Evolutionary conservation across 1,284 basidiomycete species (phyloP).

Genomic region (Gymnopus androsaceus): DNA sequence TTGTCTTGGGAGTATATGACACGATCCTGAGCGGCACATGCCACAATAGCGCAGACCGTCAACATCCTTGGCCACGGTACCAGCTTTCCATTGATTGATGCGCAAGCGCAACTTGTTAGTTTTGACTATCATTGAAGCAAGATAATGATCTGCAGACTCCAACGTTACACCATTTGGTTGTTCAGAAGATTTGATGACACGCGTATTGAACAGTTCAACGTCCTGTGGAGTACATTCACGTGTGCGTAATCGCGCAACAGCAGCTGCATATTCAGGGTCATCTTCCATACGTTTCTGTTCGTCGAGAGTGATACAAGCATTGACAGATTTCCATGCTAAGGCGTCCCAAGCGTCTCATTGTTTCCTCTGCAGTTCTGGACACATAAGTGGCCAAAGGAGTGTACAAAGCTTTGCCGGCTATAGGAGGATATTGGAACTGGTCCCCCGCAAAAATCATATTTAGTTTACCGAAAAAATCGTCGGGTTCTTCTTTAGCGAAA

Average conservation of each 20-base stretch:
- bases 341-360: neutral
- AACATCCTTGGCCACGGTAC: neutral
- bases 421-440: constrained; percentile 22
- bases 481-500: constrained; percentile 25
- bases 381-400: constrained; percentile 7
- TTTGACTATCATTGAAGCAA: constrained; percentile 4
- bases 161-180: neutral
- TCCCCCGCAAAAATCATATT: constrained; percentile 35
- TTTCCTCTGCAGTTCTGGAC: neutral
- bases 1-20: neutral
- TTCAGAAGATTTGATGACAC: neutral
- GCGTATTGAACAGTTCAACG: constrained; percentile 6
- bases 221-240: constrained; percentile 3
- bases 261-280: constrained; percentile 5
- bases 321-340: constrained; percentile 11
- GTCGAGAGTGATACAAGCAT: neutral
- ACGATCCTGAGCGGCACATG: neutral
- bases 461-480: constrained; percentile 31
- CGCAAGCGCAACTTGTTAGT: constrained; percentile 24
- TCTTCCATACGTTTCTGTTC: constrained; percentile 7
- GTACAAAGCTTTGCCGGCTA: constrained; percentile 26
- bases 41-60: neutral
- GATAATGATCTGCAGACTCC: neutral
- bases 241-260: neutral
- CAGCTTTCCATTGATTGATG: constrained; percentile 21